Evolutionary conservation across 2,329 filamentous ascomycete species (phyloP), one percentile per base, ranked within the genome.

Genomic region (Neopestalotiopsis clavispora): DNA sequence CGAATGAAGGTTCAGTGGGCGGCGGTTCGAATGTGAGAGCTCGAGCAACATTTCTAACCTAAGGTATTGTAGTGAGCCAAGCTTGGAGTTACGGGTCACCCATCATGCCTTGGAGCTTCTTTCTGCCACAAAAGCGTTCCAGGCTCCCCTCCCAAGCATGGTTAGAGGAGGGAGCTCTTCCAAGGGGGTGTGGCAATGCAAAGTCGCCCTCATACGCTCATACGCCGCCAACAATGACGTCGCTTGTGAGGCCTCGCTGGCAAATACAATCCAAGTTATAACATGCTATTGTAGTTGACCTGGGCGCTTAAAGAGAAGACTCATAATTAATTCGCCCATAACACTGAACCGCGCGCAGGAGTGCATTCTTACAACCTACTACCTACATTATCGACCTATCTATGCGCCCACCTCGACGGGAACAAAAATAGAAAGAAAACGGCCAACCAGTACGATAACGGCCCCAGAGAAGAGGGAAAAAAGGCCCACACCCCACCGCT

Each of bases 201-300:
- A 38, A 38, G 72, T 38, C 57, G 10, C 62, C 62, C 28, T 58
- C 64, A 69, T 68, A 68, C 67, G 17, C 17, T 58, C 64, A 69
- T 68, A 68, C 67, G 17, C 17, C 45, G 17, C 45, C 17, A 64
- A 73, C 72, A 76, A 77, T 77, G 75, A 77, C 75, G 75, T 76
- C 68, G 70, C 67, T 23, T 58, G 69, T 70, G 73, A 76, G 75
- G 75, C 74, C 75, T 77, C 74, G 74, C 64, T 57, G 20, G 45
- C 20, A 17, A 28, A 20, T 52, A 52, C 45, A 52, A 52, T 52
- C 10, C 45, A 52, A 52, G 45, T 52, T 52, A 52, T 52, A 52
- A n/a, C 45, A 52, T 52, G 45, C 45, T 52, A 28, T 28, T 28
- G 45, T 52, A 20, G 9, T 52, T 52, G 45, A 52, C 45, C 45